Conservation (phyloP, 140 eudicot species). For the Stevia rebaudiana region DNA sequence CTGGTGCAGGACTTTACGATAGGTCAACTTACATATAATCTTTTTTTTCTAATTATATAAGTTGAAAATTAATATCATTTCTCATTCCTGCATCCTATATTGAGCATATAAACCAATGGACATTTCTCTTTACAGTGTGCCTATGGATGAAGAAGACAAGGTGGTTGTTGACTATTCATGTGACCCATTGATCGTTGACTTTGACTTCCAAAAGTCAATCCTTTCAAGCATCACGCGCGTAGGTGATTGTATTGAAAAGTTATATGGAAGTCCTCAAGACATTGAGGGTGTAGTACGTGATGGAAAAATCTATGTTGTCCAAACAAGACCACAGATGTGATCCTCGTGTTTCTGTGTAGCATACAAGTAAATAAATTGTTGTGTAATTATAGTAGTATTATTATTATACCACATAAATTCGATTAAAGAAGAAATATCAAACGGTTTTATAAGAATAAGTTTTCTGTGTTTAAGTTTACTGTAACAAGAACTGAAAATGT, state of each 20-base stretch:
- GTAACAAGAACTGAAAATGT: constrained; percentile 8
- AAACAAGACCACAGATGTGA: constrained; percentile 98
- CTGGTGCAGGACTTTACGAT: constrained; percentile 99
- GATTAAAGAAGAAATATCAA: background rate
- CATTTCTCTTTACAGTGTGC: constrained; percentile 54
- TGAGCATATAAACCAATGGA: background rate
- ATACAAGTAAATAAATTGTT: background rate
- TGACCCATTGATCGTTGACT: constrained; percentile 63
- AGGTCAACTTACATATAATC: constrained; percentile 44
- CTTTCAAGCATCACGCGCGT: constrained; percentile 78
- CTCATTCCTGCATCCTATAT: background rate
- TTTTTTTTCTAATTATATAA: background rate
- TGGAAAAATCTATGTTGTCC: constrained; percentile 90
- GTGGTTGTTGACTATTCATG: constrained; percentile 81
- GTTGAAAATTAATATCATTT: background rate
- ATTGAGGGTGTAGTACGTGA: constrained; percentile 92
- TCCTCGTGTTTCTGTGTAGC: background rate
- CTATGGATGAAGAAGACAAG: constrained; percentile 97
- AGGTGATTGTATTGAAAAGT: constrained; percentile 81
- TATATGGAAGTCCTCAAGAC: constrained; percentile 94
- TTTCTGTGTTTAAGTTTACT: background rate
- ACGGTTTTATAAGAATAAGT: background rate
- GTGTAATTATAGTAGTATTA: background rate
- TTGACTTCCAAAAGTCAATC: constrained; percentile 54
- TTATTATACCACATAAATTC: constrained; percentile 13